A percentile compares a stretch with the other conserved stretches of the same genome.
These are phyloP conservation scores for Wickerhamomyces bisporus DNA, from an alignment of 805 yeast species.

Conservation along the genomic window DNA sequence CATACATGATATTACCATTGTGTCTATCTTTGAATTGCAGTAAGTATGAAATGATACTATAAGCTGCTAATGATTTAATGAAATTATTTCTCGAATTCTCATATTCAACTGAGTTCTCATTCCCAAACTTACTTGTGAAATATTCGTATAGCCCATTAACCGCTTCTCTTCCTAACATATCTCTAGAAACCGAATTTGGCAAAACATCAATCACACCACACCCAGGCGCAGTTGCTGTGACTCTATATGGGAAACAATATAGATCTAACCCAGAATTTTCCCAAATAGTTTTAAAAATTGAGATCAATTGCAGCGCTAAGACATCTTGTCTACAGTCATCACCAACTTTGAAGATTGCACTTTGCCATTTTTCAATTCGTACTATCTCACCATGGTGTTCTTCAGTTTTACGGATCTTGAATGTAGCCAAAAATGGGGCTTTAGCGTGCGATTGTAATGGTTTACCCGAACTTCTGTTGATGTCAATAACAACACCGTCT, in stretches of 20 bases:
- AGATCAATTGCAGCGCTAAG: slow-evolving; percentile 83
- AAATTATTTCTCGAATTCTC: slow-evolving; percentile 91
- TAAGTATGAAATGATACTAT: slow-evolving; percentile 84
- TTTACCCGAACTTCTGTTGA: slow-evolving; percentile 84
- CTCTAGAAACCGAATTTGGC: slow-evolving; percentile 93
- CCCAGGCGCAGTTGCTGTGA: slow-evolving; percentile 98
- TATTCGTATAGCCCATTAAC: slow-evolving; percentile 95
- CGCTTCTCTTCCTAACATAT: slow-evolving; percentile 98
- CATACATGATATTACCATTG: slow-evolving; percentile 97
- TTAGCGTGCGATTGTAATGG: slow-evolving; percentile 98
- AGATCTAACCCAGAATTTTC: slow-evolving; percentile 81
- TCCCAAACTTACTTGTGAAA: slow-evolving; percentile 87
- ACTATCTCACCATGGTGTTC: slow-evolving; percentile 34
- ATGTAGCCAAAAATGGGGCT: slow-evolving; percentile 97
- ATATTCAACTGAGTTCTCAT: slow-evolving; percentile 84
- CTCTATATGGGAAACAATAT: slow-evolving; percentile 88
- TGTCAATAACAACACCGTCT: slow-evolving; percentile 89
- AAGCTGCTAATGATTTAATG: slow-evolving; percentile 91
- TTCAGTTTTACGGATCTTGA: slow-evolving; percentile 66
- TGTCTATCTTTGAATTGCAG: slow-evolving; percentile 96
- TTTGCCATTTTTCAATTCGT: slow-evolving; percentile 71
- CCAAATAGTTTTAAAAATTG: slow-evolving; percentile 91
- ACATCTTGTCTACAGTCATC: slow-evolving; percentile 99
- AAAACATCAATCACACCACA: slow-evolving; percentile 98
- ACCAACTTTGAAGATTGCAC: slow-evolving; percentile 98